Evolutionary conservation across 257 asterid species (phyloP).

Genomic region (Ophiorrhiza pumila): DNA sequence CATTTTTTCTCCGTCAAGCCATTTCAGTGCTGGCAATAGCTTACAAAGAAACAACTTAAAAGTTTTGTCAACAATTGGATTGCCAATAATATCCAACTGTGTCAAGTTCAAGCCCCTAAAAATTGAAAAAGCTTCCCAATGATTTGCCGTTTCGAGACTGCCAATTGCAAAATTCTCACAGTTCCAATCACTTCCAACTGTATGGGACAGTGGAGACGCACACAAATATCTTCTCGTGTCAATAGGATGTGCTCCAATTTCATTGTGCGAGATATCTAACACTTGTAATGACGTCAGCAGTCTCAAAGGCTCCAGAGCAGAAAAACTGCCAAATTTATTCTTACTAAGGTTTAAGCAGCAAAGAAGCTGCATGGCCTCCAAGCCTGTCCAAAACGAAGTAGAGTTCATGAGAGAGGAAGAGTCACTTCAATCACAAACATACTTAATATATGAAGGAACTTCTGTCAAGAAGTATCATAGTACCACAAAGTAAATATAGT

Average conservation of each 20-base stretch:
- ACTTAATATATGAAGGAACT: neutral
- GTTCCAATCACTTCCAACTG: conserved; percentile 48
- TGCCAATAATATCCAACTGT: conserved; percentile 71
- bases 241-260: conserved; percentile 77
- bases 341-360: conserved; percentile 68
- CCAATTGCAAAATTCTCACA: conserved; percentile 25
- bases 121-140: conserved; percentile 64
- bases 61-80: conserved; percentile 41
- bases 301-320: conserved; percentile 70
- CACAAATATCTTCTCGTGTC: conserved; percentile 77
- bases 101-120: conserved; percentile 62
- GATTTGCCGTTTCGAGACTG: conserved; percentile 25
- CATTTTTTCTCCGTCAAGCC: conserved; percentile 66
- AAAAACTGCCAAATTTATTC: conserved; percentile 65
- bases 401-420: neutral
- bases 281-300: conserved; percentile 53
- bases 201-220: conserved; percentile 67
- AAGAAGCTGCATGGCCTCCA: conserved; percentile 88
- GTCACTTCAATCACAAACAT: too few relatives aligned
- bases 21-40: conserved; percentile 61
- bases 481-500: neutral
- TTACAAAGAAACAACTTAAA: conserved; percentile 45
- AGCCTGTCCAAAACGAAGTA: conserved; percentile 42
- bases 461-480: conserved; percentile 5
- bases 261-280: conserved; percentile 65